Base-by-base conservation (phyloP, 805 yeast species). In the Cephaloascus fragrans region DNA sequence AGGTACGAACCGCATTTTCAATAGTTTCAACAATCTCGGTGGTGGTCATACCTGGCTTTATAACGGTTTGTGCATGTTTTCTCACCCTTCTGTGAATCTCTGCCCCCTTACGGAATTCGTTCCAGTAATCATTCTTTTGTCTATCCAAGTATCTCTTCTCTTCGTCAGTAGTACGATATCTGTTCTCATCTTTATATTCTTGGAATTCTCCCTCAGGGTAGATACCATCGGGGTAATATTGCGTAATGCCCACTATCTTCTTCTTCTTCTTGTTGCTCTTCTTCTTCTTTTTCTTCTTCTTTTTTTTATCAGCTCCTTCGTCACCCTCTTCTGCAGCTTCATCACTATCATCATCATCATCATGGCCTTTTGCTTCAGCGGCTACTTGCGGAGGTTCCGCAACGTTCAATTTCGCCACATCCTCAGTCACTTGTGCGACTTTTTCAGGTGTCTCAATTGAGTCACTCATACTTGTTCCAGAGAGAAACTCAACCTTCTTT, bases 41-140 rank as follows among this genome's bases (percentile, higher is more conserved):
- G 76, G 88, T 83, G 12, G 84, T 63, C 95, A 89, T 84, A 18
- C 97, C 98, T 0, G 97, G 96, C 57, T 80, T 75, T 48, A 93
- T 73, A 43, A 69, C 67, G 42, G 77, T 72, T 44, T 76, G 82
- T 1, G 94, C 84, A 55, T 84, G 78, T 45, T 77, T 77, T 51
- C 98, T 76, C 9, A 85, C 97, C 51, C 95, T 73, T 47, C 97
- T 75, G 57, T 93, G 99, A 38, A 89, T 82, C 57, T 93, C 99
- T 2, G 97, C 96, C 40, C 89, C 98, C 55, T 87, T 87, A 53
- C 99, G 77, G 62, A 88, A 80, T 44, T 89, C 96, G 46, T 88
- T 81, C 83, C 94, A 85, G 39, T 67, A 71, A 38, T 64, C 59
- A 47, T 70, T 67, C 48, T 69, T 71, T 49, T 75, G 77, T 42